Evolutionary conservation across 768 basidiomycete genomes (phyloP).

Genomic region (Cytidiella melzeri): DNA sequence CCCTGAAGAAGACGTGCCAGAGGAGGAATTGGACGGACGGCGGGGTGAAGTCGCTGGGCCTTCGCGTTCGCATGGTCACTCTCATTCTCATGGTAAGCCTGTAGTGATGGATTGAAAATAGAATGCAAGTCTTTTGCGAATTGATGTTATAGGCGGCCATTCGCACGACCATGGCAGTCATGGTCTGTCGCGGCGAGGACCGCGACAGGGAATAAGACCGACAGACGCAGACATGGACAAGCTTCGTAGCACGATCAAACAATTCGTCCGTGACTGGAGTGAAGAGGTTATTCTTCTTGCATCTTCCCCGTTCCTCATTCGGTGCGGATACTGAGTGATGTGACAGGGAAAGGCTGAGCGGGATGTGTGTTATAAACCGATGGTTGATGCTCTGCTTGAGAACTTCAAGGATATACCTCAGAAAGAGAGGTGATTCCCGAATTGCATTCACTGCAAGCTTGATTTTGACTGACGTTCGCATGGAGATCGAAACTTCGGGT

Average conservation of each 20-base stretch:
- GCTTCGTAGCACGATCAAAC: conserved; percentile 84
- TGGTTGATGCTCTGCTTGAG: conserved; percentile 64
- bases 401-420: conserved; percentile 53
- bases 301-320: not conserved
- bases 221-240: conserved; percentile 85
- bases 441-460: not conserved
- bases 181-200: conserved; percentile 20
- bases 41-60: conserved; percentile 9
- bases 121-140: too few relatives aligned
- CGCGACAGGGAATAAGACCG: conserved; percentile 35
- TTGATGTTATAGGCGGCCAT: not conserved
- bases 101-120: too few relatives aligned
- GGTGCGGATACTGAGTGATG: not conserved
- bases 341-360: conserved; percentile 70
- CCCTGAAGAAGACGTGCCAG: conserved; percentile 24
- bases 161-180: conserved; percentile 5
- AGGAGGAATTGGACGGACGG: conserved; percentile 8
- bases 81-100: conserved; percentile 30
- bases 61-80: conserved; percentile 23
- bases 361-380: conserved; percentile 73
- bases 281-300: conserved; percentile 47
- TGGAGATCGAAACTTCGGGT: conserved; percentile 55
- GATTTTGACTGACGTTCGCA: not conserved
- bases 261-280: conserved; percentile 93
- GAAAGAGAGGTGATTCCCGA: conserved; percentile 57